phyloP scores from a whole-genome alignment of 2,329 filamentous ascomycete genomes.

The Pseudogymnoascus sp. region DNA sequence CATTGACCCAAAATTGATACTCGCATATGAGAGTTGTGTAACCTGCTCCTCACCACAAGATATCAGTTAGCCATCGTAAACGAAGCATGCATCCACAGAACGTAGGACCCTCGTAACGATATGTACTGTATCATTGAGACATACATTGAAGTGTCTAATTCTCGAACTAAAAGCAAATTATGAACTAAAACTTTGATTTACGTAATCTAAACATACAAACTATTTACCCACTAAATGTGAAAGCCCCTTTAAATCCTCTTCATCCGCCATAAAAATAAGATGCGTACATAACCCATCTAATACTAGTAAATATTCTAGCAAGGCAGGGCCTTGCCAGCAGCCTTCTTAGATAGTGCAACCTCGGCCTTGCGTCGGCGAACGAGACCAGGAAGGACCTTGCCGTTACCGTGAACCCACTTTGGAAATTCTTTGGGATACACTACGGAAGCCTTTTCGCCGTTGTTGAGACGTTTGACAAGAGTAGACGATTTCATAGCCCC shows the following conservation, averaged over 20 bases:
- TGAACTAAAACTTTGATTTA: background rate
- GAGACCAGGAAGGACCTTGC: conserved; percentile 33
- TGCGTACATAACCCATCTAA: background rate
- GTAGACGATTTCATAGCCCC: conserved; percentile 33
- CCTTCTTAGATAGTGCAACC: conserved; percentile 31
- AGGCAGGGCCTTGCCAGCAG: background rate
- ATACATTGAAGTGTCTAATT: background rate
- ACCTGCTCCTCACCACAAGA: background rate
- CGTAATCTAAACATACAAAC: background rate
- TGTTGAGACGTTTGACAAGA: conserved; percentile 36
- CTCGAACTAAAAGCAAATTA: background rate
- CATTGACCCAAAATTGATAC: too few species aligned
- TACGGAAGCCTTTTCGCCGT: conserved; percentile 32
- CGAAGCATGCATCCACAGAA: background rate
- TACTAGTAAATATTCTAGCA: background rate
- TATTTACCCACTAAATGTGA: background rate
- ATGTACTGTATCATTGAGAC: background rate
- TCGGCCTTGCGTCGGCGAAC: conserved; percentile 36
- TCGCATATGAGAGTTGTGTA: background rate
- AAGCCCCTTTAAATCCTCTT: background rate
- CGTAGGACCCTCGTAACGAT: background rate
- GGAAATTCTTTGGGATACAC: conserved; percentile 39
- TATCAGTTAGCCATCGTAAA: background rate
- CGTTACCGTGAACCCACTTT: conserved; percentile 37
- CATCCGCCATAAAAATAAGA: background rate